Conservation (phyloP, 2,329 filamentous ascomycete genomes). For the Monascus ruber region DNA sequence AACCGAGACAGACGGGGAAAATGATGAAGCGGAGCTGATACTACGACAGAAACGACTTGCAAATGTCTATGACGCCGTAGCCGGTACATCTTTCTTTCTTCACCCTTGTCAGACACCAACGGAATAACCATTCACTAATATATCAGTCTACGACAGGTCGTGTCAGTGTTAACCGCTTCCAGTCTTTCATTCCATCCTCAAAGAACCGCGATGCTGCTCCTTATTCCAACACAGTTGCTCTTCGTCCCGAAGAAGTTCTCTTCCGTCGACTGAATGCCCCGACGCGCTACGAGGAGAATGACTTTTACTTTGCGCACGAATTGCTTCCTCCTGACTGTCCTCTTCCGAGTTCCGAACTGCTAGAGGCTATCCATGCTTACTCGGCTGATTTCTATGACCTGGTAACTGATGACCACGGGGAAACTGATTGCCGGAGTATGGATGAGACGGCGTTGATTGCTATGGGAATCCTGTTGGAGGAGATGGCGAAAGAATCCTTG, state of each 20-base stretch:
- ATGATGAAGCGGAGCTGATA: constrained; percentile 3
- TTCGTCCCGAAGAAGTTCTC: constrained; percentile 48
- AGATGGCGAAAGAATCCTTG: constrained; percentile 40
- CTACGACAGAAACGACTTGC: constrained; percentile 23
- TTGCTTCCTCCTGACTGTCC: constrained; percentile 25
- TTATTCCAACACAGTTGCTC: constrained; percentile 24
- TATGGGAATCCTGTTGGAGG: constrained; percentile 50
- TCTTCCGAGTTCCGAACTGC: constrained; percentile 46
- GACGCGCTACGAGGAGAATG: constrained; percentile 40
- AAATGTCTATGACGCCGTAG: constrained; percentile 49
- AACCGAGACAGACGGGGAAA: constrained; percentile 3
- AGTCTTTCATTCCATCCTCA: constrained; percentile 9
- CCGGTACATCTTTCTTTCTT: constrained; percentile 30
- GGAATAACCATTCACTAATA: neutral
- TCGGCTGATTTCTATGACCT: constrained; percentile 43
- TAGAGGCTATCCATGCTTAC: constrained; percentile 48
- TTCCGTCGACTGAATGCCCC: constrained; percentile 43
- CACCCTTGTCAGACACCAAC: neutral
- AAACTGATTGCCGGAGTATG: constrained; percentile 40
- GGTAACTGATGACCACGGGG: constrained; percentile 20
- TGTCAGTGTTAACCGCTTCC: constrained; percentile 30
- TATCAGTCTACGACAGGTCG: constrained; percentile 29
- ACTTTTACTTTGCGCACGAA: constrained; percentile 45
- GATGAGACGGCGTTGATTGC: constrained; percentile 53
- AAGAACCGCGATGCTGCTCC: constrained; percentile 22